Evolutionary conservation across 192 early-diverging fungal genomes (phyloP).

Genomic region (Coemansia sp.): DNA sequence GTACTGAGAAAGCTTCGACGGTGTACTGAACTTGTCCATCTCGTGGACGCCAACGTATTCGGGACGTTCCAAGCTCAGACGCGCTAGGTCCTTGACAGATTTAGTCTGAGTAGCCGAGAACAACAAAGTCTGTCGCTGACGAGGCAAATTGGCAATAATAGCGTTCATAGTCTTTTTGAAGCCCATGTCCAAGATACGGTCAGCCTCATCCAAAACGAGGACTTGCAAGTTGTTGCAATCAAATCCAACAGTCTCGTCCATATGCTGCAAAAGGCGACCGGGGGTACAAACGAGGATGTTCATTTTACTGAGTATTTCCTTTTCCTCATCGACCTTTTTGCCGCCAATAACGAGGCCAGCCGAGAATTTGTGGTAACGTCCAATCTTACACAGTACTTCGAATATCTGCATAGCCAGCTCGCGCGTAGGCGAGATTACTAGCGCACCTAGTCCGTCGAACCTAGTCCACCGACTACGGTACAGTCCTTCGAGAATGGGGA

Average conservation of each 20-base stretch:
- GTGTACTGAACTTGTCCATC: conserved; percentile 77
- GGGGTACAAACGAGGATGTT: conserved; percentile 85
- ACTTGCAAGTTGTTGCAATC: conserved; percentile 77
- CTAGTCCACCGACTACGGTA: conserved; percentile 84
- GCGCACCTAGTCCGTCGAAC: conserved; percentile 77
- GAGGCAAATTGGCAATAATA: conserved; percentile 82
- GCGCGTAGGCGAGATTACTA: conserved; percentile 84
- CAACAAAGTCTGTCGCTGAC: conserved; percentile 85
- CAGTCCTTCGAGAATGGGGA: conserved; percentile 83
- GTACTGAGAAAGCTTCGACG: conserved; percentile 79
- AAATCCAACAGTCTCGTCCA: conserved; percentile 93
- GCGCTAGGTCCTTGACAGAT: conserved; percentile 90
- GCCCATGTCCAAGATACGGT: conserved; percentile 86
- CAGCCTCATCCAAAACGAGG: conserved; percentile 84
- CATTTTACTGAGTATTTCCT: conserved; percentile 72
- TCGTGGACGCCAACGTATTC: conserved; percentile 97
- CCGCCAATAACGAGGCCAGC: conserved; percentile 95
- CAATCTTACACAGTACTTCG: conserved; percentile 77
- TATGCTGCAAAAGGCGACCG: conserved; percentile 84
- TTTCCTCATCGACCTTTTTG: conserved; percentile 84
- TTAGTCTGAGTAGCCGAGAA: conserved; percentile 99
- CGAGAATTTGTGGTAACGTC: conserved; percentile 75
- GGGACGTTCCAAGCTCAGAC: conserved; percentile 86
- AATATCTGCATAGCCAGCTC: conserved; percentile 92
- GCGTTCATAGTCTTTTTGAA: conserved; percentile 83